A percentile compares a stretch with the other conserved stretches of the same genome.
These are phyloP conservation scores for Prototheca cutis DNA, from an alignment of 163 green algal genomes.

Conservation along the genomic window DNA sequence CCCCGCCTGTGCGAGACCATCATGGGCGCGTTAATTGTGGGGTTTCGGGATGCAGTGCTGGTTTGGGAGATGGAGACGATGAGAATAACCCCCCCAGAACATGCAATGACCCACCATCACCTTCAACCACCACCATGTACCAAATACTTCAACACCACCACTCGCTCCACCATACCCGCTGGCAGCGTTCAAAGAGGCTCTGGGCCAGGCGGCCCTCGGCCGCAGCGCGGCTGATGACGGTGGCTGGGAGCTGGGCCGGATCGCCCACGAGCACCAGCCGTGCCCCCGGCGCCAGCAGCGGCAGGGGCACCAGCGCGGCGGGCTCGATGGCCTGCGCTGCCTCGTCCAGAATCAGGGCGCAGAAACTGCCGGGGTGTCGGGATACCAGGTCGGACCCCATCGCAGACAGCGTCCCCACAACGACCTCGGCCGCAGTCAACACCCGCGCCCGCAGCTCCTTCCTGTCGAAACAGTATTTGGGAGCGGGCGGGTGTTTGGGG, in stretches of 20 bases:
- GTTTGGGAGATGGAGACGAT: no score
- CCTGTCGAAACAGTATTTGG: no score
- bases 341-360: slow-evolving; percentile 84
- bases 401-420: slow-evolving; percentile 59
- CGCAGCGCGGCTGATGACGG: slow-evolving; percentile 56
- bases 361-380: slow-evolving; percentile 45
- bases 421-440: slow-evolving; percentile 51
- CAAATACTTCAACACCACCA: no score
- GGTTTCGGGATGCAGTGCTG: no score
- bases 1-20: background rate
- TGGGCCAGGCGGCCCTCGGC: slow-evolving; percentile 35
- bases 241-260: slow-evolving; percentile 75
- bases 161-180: slow-evolving; percentile 33
- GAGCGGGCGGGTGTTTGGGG: no score
- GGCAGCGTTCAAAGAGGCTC: slow-evolving; percentile 69
- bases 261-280: slow-evolving; percentile 72
- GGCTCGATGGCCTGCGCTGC: slow-evolving; percentile 65
- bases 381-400: background rate
- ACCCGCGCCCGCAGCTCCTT: slow-evolving; percentile 42
- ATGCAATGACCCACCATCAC: no score
- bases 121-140: no score
- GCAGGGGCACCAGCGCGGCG: slow-evolving; percentile 64
- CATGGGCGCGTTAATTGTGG: no score
- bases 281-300: slow-evolving; percentile 44
- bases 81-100: no score